Percentiles rank a stretch among this genome's conserved stretches.
These are phyloP conservation scores for Eutrema yunnanense DNA, from an alignment of 345 rosid genomes.

Conservation along the genomic window DNA sequence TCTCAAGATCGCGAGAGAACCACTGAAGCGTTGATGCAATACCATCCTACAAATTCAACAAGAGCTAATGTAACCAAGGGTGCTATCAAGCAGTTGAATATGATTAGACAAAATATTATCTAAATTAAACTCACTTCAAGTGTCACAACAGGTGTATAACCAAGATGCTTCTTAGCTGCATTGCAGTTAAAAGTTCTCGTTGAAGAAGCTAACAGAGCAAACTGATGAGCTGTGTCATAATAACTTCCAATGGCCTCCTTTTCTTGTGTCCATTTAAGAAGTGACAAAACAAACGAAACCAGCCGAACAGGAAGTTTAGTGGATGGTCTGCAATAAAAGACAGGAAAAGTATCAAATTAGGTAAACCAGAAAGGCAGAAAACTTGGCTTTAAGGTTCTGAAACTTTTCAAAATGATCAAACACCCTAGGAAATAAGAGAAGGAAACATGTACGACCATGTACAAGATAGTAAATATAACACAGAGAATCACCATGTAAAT, in stretches of 20 bases:
- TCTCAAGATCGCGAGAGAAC: conserved; percentile 52
- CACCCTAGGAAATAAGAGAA: neutral
- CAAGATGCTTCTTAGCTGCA: conserved; percentile 68
- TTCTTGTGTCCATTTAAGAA: conserved; percentile 48
- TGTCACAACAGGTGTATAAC: conserved; percentile 64
- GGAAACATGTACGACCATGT: neutral
- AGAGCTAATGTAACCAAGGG: neutral
- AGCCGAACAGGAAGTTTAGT: conserved; percentile 56
- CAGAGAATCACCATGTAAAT: neutral
- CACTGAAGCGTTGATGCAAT: conserved; percentile 57
- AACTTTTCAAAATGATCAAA: conserved; percentile 2
- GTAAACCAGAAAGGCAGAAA: neutral
- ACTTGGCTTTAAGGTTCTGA: neutral
- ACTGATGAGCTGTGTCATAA: conserved; percentile 41
- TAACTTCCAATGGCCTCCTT: conserved; percentile 39
- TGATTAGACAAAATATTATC: neutral
- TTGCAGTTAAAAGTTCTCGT: conserved; percentile 76
- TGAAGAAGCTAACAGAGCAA: conserved; percentile 55
- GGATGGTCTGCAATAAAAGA: conserved; percentile 61
- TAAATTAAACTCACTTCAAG: conserved; percentile 47
- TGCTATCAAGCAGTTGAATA: conserved; percentile 10
- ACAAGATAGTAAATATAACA: neutral
- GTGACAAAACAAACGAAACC: conserved; percentile 37
- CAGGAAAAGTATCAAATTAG: neutral
- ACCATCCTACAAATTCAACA: conserved; percentile 58